Evolutionary conservation across 2,329 filamentous ascomycete genomes (phyloP), one percentile per base, ranked within the genome.

Genomic region (Epichloe amarillans): DNA sequence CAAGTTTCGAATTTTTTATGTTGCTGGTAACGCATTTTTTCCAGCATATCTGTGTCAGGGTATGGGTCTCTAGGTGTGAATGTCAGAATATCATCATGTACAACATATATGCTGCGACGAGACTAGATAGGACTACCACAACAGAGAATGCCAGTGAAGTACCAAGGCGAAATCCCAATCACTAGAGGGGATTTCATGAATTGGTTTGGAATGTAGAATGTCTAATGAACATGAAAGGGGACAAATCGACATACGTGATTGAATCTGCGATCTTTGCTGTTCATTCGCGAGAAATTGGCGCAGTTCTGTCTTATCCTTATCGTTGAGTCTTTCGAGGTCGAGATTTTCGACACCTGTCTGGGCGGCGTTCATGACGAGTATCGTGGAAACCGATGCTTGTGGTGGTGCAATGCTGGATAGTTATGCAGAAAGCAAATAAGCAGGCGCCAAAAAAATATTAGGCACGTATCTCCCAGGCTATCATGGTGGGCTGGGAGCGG

Each of bases 251-350:
- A 23, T 66, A 88, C 84, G 75, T 40, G 69, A 61, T 57, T 80
- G 76, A 47, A 81, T 69, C 57, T 80, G 74, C n/a, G 86, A 80
- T 67, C 93, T 93, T 70, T 96, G 88, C 57, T 79, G 77, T 74
- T 96, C 89, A 64, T 86, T 88, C 60, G 80, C 72, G 53, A 96
- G 76, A 69, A 95, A 91, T 64, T 88, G 82, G 62, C 88, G 86
- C 42, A 98, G 78, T 70, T 97, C 89, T 57, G 81, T 75, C 77
- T 89, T 93, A 70, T 96, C 89, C 63, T 79, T 78, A 54, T 87
- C 83, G 61, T 79, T 85, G 64, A 96, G 83, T 69, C 82, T 82
- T 61, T 80, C 78, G 58, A 91, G 72, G 63, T 90, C 86, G 62
- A 82, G 61, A 54, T 75, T 70, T 52, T 73, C 70, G 63, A 78